Conservation (phyloP, 2,329 filamentous ascomycete genomes). For the Boeremia exigua region DNA sequence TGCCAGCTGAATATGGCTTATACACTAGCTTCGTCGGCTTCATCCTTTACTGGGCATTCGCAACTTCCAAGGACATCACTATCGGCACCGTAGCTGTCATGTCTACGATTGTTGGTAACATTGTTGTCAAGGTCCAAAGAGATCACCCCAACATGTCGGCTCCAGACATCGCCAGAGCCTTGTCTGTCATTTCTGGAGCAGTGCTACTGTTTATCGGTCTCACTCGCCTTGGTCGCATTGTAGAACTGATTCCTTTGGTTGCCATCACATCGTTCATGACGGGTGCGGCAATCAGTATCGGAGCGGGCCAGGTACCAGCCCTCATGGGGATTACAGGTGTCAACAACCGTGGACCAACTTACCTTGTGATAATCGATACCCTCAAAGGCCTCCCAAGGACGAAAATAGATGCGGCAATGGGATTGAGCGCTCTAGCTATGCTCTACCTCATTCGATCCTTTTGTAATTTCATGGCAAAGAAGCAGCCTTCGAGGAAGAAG, state of each 20-base stretch:
- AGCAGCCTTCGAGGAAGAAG: conserved; percentile 75
- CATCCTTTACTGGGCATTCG: conserved; percentile 95
- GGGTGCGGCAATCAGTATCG: conserved; percentile 90
- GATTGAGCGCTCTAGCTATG: conserved; percentile 77
- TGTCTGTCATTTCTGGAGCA: conserved; percentile 78
- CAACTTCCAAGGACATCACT: conserved; percentile 97
- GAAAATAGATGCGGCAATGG: conserved; percentile 82
- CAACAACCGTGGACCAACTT: conserved; percentile 78
- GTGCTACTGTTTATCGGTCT: conserved; percentile 84
- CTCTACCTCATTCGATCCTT: conserved; percentile 72
- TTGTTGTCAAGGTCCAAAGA: conserved; percentile 68
- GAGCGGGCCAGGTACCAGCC: conserved; percentile 78
- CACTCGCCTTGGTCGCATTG: conserved; percentile 82
- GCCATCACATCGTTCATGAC: conserved; percentile 98
- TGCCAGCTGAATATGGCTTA: conserved; percentile 83
- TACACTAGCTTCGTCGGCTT: conserved; percentile 98
- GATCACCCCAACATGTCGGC: conserved; percentile 53
- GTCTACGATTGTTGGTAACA: conserved; percentile 85
- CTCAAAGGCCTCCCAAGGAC: conserved; percentile 73
- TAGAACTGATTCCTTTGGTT: conserved; percentile 90
- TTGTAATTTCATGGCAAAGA: conserved; percentile 71
- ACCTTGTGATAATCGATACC: conserved; percentile 83
- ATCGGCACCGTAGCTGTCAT: conserved; percentile 98
- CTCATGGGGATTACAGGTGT: conserved; percentile 81
- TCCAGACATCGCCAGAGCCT: conserved; percentile 73